Evolutionary conservation across 345 rosid species (phyloP).

Genomic region (Tarenaya hassleriana): DNA sequence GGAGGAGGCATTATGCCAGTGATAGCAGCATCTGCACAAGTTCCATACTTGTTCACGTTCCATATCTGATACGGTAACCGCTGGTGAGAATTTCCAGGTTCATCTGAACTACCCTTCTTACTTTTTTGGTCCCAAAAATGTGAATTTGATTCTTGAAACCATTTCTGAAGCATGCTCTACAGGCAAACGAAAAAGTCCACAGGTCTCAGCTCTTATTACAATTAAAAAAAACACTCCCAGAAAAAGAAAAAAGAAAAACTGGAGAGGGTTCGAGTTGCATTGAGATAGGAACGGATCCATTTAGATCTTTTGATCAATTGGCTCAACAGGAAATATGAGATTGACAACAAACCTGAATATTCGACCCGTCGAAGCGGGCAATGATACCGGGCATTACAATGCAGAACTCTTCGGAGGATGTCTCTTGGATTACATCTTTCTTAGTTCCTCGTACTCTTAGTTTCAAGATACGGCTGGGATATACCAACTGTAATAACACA

Average conservation of each 20-base stretch:
- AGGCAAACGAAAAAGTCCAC: conserved; percentile 10
- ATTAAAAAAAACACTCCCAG: background rate
- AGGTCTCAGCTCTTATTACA: conserved; percentile 13
- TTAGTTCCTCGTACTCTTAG: conserved; percentile 68
- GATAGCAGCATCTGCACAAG: conserved; percentile 76
- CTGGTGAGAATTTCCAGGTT: conserved; percentile 33
- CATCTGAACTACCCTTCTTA: conserved; percentile 37
- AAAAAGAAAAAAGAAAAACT: background rate
- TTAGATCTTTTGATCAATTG: background rate
- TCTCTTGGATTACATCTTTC: conserved; percentile 53
- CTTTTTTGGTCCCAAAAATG: conserved; percentile 73
- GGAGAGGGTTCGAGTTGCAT: background rate
- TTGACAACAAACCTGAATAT: conserved; percentile 46
- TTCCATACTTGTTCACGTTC: conserved; percentile 79
- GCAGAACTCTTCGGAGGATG: conserved; percentile 63
- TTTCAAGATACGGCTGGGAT: conserved; percentile 57
- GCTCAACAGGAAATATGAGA: background rate
- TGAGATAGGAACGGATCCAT: background rate
- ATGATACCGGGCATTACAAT: conserved; percentile 66
- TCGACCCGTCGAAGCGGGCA: conserved; percentile 80
- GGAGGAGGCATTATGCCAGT: conserved; percentile 96
- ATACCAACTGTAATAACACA: conserved; percentile 42
- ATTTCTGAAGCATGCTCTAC: conserved; percentile 62
- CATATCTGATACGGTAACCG: conserved; percentile 77
- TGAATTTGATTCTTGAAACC: conserved; percentile 50